Percentiles rank a stretch among this genome's conserved stretches.
phyloP scores from a whole-genome alignment of 1,284 basidiomycete genomes.

The Cutaneotrichosporon cavernicola region DNA sequence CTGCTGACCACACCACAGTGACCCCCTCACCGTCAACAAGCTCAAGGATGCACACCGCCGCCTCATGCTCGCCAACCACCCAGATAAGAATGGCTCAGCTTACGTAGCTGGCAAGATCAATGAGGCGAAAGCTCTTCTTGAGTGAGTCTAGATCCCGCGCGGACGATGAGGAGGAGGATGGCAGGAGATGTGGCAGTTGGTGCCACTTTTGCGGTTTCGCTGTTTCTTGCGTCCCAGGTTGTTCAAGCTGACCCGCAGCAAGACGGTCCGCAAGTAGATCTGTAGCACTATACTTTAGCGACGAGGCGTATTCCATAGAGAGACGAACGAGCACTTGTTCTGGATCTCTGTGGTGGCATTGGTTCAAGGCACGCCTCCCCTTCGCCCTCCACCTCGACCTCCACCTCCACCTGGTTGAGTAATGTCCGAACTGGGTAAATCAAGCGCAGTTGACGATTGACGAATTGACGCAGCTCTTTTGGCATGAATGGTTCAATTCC shows the following conservation, averaged over 20 bases:
- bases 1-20: slow-evolving; percentile 60
- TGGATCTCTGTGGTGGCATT: too few species aligned
- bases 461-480: too few species aligned
- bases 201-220: not conserved
- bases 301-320: not conserved
- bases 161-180: not conserved
- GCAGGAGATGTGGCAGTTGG: not conserved
- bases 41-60: slow-evolving; percentile 87
- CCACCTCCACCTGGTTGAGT: too few species aligned
- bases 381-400: too few species aligned
- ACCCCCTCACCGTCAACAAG: slow-evolving; percentile 66
- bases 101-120: slow-evolving; percentile 98
- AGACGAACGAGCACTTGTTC: too few species aligned
- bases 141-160: slow-evolving; percentile 49
- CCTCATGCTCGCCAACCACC: slow-evolving; percentile 82
- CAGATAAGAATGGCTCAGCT: slow-evolving; percentile 83
- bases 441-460: too few species aligned
- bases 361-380: too few species aligned
- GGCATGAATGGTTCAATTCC: too few species aligned
- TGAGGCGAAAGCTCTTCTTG: slow-evolving; percentile 81
- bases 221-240: not conserved
- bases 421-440: too few species aligned
- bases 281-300: slow-evolving; percentile 21
- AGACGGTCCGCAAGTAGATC: slow-evolving; percentile 28
- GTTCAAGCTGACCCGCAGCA: slow-evolving; percentile 23